phyloP scores from a whole-genome alignment of 164 flowering plant genomes.

The Chimonanthus praecox region DNA sequence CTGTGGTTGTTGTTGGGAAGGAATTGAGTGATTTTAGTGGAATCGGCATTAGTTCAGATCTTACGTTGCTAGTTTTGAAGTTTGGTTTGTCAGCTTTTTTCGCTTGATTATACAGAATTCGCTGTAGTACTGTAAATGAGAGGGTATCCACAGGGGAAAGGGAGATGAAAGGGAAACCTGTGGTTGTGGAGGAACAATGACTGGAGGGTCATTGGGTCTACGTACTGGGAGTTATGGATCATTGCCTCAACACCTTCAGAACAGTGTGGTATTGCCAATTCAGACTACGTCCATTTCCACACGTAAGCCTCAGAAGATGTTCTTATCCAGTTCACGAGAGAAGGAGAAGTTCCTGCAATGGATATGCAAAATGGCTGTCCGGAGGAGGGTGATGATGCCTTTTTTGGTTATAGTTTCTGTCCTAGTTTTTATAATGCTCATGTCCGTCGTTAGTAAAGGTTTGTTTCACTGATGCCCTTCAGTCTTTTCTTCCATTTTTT shows the following conservation, averaged over 20 bases:
- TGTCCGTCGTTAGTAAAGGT: slow-evolving; percentile 30
- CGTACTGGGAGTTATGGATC: slow-evolving; percentile 76
- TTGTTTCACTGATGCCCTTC: background rate
- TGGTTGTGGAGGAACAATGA: slow-evolving; percentile 55
- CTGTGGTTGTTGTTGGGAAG: background rate
- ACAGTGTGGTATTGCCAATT: slow-evolving; percentile 31
- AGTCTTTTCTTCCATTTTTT: background rate
- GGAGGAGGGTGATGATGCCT: slow-evolving; percentile 62
- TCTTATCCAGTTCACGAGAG: slow-evolving; percentile 39
- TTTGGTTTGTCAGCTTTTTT: background rate
- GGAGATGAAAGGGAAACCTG: slow-evolving; percentile 43
- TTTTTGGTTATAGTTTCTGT: slow-evolving; percentile 20
- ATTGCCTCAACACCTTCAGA: slow-evolving; percentile 40
- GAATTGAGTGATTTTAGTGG: background rate
- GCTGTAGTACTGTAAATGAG: slow-evolving; percentile 22
- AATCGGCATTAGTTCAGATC: background rate
- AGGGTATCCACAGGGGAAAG: slow-evolving; percentile 20
- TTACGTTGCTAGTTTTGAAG: background rate
- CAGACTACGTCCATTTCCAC: slow-evolving; percentile 15
- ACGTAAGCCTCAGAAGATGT: slow-evolving; percentile 50
- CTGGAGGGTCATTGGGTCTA: slow-evolving; percentile 77
- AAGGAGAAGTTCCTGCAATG: slow-evolving; percentile 48
- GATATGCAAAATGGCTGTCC: slow-evolving; percentile 37
- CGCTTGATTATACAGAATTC: background rate
- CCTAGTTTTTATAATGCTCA: slow-evolving; percentile 20